Percentiles rank a stretch among this genome's conserved stretches.
Evolutionary conservation across 1,139 yeast genomes (phyloP).

Genomic region (Zygoascus sp.): DNA sequence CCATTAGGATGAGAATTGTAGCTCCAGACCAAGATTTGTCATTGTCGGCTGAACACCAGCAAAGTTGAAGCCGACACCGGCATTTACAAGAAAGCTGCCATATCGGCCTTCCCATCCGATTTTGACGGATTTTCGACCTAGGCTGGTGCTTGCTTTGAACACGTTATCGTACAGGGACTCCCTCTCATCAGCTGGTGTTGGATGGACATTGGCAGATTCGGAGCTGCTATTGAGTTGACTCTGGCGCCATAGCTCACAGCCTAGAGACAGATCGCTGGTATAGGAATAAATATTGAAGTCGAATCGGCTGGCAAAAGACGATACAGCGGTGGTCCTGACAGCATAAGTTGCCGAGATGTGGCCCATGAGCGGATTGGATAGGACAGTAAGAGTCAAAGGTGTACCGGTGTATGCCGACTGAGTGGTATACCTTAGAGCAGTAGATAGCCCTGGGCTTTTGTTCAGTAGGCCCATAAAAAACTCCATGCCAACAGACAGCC

Average conservation of each 20-base stretch:
- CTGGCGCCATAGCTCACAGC: constrained; percentile 71
- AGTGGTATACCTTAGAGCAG: constrained; percentile 81
- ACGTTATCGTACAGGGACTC: constrained; percentile 53
- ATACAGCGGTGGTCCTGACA: constrained; percentile 68
- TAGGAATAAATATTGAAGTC: constrained; percentile 91
- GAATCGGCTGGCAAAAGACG: constrained; percentile 79
- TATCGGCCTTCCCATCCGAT: constrained; percentile 85
- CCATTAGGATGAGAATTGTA: constrained; percentile 34
- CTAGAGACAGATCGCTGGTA: constrained; percentile 79
- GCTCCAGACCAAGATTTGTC: constrained; percentile 36
- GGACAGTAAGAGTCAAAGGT: constrained; percentile 82
- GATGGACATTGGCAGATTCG: no score
- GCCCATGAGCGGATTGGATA: constrained; percentile 87
- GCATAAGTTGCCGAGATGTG: constrained; percentile 86
- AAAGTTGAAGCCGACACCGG: constrained; percentile 57
- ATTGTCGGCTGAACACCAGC: constrained; percentile 32
- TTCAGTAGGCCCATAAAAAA: constrained; percentile 82
- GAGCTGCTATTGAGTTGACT: no score
- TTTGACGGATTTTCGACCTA: constrained; percentile 57
- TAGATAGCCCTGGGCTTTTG: constrained; percentile 65
- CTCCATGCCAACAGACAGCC: constrained; percentile 76
- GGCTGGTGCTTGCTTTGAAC: constrained; percentile 66
- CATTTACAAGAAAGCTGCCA: constrained; percentile 71
- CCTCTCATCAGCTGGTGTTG: constrained; percentile 14
- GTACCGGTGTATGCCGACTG: constrained; percentile 82